Evolutionary conservation across 192 early-diverging fungal genomes (phyloP).

Genomic region (Coemansia sp.): DNA sequence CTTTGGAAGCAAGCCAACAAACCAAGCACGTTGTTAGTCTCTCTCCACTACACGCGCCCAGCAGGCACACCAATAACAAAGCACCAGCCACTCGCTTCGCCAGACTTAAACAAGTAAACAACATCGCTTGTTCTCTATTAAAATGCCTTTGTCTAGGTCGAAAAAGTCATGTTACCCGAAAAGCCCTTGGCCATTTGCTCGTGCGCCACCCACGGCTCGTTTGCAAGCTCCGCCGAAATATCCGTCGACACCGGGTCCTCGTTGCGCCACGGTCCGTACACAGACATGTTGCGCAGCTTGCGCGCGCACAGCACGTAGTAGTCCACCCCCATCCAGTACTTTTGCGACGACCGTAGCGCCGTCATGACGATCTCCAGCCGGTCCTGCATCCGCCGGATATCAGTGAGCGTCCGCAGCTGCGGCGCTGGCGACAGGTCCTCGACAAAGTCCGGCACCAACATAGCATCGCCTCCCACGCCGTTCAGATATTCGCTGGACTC

Average conservation of each 20-base stretch:
- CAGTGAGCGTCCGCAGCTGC: constrained; percentile 37
- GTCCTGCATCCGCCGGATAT: constrained; percentile 51
- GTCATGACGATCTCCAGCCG: constrained; percentile 46
- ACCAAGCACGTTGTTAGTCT: too few relatives aligned
- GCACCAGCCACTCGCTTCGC: too few relatives aligned
- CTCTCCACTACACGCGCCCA: too few relatives aligned
- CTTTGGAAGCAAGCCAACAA: too few relatives aligned
- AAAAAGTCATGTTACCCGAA: constrained; percentile 12
- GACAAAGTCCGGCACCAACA: constrained; percentile 30
- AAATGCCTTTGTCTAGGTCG: too few relatives aligned
- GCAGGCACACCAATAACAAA: too few relatives aligned
- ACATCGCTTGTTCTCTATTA: too few relatives aligned
- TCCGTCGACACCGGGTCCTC: constrained; percentile 44
- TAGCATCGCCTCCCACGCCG: constrained; percentile 29
- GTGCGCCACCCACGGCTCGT: constrained; percentile 21
- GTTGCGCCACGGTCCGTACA: constrained; percentile 37
- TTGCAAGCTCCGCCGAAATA: constrained; percentile 28
- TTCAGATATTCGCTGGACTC: constrained; percentile 1
- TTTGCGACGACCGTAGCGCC: constrained; percentile 40
- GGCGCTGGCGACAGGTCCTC: constrained; percentile 45
- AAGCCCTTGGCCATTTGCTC: constrained; percentile 4
- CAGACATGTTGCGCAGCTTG: constrained; percentile 48
- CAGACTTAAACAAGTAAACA: too few relatives aligned
- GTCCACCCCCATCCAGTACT: constrained; percentile 50
- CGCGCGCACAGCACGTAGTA: constrained; percentile 47